A percentile compares a stretch with the other conserved stretches of the same genome.
Conservation (phyloP, 306 rosid species). For the Vachellia pachyceras region DNA sequence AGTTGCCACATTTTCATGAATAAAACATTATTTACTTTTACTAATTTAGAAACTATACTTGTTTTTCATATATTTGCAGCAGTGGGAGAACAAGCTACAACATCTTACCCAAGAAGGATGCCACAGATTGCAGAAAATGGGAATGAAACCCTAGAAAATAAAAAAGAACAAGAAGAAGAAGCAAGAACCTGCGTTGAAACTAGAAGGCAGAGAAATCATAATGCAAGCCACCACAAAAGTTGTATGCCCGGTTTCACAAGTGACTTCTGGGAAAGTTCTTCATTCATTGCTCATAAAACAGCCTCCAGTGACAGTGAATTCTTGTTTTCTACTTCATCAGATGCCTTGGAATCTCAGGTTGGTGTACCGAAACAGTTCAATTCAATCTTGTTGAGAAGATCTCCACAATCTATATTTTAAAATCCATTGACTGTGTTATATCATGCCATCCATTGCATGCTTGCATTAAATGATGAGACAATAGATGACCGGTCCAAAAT, state of each 20-base stretch:
- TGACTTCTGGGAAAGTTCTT: constrained; percentile 62
- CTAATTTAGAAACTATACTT: not conserved
- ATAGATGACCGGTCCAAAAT: not conserved
- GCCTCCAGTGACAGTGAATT: constrained; percentile 49
- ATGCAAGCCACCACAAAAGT: constrained; percentile 30
- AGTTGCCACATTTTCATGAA: not conserved
- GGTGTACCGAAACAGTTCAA: not conserved
- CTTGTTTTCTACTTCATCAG: constrained; percentile 58
- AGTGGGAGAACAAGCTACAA: constrained; percentile 44
- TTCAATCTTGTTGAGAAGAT: not conserved
- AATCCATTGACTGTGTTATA: too few species aligned
- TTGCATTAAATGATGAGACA: not conserved
- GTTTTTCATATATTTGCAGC: not conserved
- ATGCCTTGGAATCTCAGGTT: constrained; percentile 64
- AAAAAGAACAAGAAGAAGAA: not conserved
- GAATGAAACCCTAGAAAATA: constrained; percentile 42
- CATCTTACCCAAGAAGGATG: constrained; percentile 53
- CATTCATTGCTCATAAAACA: constrained; percentile 50
- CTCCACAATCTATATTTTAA: not conserved
- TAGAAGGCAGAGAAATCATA: constrained; percentile 41
- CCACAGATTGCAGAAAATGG: constrained; percentile 65
- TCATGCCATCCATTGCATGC: too few species aligned
- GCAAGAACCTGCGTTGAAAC: constrained; percentile 34
- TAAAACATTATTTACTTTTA: not conserved
- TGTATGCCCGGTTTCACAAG: constrained; percentile 48